phyloP scores from a whole-genome alignment of 257 asterid species.

The Plantago ovata region DNA sequence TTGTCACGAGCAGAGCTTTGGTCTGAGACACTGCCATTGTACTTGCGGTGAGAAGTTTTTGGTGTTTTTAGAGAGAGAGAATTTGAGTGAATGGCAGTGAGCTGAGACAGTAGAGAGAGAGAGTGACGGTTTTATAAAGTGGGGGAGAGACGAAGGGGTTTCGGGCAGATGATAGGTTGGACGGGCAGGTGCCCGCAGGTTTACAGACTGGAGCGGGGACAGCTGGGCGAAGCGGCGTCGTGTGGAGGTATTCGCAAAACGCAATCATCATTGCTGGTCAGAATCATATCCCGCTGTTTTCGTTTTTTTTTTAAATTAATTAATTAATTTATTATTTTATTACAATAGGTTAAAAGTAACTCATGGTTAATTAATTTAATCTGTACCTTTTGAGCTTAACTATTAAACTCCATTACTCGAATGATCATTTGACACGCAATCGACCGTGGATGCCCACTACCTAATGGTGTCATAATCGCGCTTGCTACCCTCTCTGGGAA shows the following conservation, averaged over 20 bases:
- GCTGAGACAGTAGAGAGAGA: neutral
- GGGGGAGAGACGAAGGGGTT: slow-evolving; percentile 5
- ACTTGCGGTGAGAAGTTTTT: neutral
- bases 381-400: no score
- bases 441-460: no score
- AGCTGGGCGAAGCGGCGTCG: slow-evolving; percentile 36
- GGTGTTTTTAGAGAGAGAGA: slow-evolving; percentile 1
- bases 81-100: slow-evolving; percentile 5
- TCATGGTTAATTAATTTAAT: no score
- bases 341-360: no score
- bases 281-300: slow-evolving; percentile 1
- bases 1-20: slow-evolving; percentile 21
- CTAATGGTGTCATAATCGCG: no score
- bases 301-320: no score
- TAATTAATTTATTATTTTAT: no score
- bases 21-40: slow-evolving; percentile 38
- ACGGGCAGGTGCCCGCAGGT: slow-evolving; percentile 47
- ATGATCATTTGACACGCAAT: no score
- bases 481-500: no score
- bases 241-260: neutral
- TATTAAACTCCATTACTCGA: no score
- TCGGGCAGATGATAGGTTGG: slow-evolving; percentile 39
- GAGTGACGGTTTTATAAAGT: slow-evolving; percentile 9
- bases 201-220: slow-evolving; percentile 44
- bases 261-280: neutral